Evolutionary conservation across 1,139 yeast genomes (phyloP), one percentile per base, ranked within the genome.

Genomic region (Suhomyces bolitotheri): DNA sequence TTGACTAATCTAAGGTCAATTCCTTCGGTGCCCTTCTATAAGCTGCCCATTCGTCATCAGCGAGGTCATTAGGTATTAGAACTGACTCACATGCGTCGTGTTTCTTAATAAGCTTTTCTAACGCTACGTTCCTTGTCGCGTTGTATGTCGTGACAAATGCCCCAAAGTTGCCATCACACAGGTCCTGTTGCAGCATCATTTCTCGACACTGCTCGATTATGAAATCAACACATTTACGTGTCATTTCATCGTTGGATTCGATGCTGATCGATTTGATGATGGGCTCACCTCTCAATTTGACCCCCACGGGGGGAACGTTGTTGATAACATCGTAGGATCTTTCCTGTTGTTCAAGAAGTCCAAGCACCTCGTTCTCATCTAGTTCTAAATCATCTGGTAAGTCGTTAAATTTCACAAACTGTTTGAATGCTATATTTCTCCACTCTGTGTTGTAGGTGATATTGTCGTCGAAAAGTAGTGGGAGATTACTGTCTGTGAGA

Each of bases 401-500:
- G 14, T 41, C 45, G 12, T 36, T 41, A 16, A 12, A 29, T 2
- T n/a, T 15, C 16, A 20, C 33, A 27, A 39, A 32, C 15, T 41
- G 33, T 10, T 32, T 39, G 25, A 26, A 21, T 11, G 39, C 39
- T 10, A 40, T 43, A 3, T 21, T 20, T 2, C 23, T 29, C 59
- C 59, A 54, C 4, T 43, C 34, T 12, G 24, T 26, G 36, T 52
- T 46, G 31, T 53, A 53, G 14, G 36, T 24, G 16, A 54, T 36
- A n/a, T 41, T 53, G 1, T 43, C 43, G 9, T 45, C 38, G 25
- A 51, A 41, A 10, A 56, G 35, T 4, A 50, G 33, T 7, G 55
- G 54, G 5, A 54, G 31, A 11, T 40, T 36, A 26, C 40, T 39
- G 12, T 40, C 40, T 19, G 33, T 27, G 9, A 50, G 27, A 24